Evolutionary conservation across 345 rosid genomes (phyloP).

Genomic region (Streptanthus diversifolius): DNA sequence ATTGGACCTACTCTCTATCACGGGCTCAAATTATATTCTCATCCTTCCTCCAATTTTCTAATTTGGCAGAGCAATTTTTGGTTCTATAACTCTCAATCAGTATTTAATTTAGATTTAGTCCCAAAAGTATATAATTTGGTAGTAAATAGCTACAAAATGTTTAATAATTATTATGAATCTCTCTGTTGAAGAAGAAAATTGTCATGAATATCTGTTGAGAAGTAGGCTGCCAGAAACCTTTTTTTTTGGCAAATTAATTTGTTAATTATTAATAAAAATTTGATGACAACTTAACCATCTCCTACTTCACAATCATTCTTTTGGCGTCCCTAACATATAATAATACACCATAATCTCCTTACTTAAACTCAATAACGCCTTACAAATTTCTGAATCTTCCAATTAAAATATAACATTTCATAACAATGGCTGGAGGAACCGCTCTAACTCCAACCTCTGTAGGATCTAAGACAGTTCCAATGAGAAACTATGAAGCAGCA

Average conservation of each 20-base stretch:
- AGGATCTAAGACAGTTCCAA: slow-evolving; percentile 42
- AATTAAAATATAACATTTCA: slow-evolving; percentile 18
- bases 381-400: slow-evolving; percentile 6
- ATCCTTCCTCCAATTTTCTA: background rate
- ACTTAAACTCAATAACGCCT: slow-evolving; percentile 48
- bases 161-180: slow-evolving; percentile 12
- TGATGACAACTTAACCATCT: slow-evolving; percentile 72
- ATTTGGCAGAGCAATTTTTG: background rate
- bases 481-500: slow-evolving; percentile 45
- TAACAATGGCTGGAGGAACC: slow-evolving; percentile 56
- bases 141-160: slow-evolving; percentile 11
- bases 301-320: slow-evolving; percentile 76
- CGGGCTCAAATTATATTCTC: background rate
- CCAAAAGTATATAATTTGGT: background rate
- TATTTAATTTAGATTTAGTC: background rate
- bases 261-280: slow-evolving; percentile 36
- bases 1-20: background rate
- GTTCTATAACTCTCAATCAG: background rate
- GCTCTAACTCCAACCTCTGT: slow-evolving; percentile 43
- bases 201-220: slow-evolving; percentile 58
- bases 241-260: background rate
- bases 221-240: slow-evolving; percentile 46
- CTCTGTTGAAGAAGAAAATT: slow-evolving; percentile 51
- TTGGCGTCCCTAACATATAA: slow-evolving; percentile 48
- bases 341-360: slow-evolving; percentile 41